Evolutionary conservation across 2,329 filamentous ascomycete species (phyloP).

Genomic region (Tolypocladium ovalisporum): DNA sequence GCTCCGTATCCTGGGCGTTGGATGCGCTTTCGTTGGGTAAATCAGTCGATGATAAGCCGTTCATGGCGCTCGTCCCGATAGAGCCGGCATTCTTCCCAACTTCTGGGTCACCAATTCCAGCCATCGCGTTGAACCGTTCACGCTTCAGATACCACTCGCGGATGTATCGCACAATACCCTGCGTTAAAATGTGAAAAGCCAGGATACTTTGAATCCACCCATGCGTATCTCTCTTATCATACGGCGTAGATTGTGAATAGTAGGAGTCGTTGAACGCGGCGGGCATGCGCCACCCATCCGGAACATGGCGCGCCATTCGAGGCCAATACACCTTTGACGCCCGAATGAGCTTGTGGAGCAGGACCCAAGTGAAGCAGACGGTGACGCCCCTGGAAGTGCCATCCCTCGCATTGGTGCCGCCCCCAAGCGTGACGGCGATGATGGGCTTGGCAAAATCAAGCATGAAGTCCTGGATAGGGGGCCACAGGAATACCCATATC

Average conservation of each 20-base stretch:
- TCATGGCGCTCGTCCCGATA: not conserved
- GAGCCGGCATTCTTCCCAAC: conserved; percentile 35
- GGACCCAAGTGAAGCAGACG: conserved; percentile 59
- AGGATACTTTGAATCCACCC: conserved; percentile 58
- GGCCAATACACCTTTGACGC: conserved; percentile 38
- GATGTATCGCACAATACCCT: conserved; percentile 61
- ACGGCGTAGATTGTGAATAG: conserved; percentile 27
- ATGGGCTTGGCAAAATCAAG: conserved; percentile 87
- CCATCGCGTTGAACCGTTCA: conserved; percentile 41
- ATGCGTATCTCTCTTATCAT: conserved; percentile 49
- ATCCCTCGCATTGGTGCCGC: conserved; percentile 59
- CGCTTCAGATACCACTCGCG: conserved; percentile 56
- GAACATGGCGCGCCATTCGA: conserved; percentile 32
- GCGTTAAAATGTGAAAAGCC: conserved; percentile 65
- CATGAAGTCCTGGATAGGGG: conserved; percentile 75
- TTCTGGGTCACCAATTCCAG: conserved; percentile 49
- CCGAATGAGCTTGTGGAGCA: conserved; percentile 40
- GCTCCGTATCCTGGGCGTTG: conserved; percentile 41
- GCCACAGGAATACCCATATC: conserved; percentile 81
- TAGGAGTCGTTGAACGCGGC: conserved; percentile 35
- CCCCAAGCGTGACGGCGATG: conserved; percentile 82
- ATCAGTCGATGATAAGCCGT: not conserved
- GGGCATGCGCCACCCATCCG: conserved; percentile 33
- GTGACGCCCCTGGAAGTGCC: conserved; percentile 62
- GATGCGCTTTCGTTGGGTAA: conserved; percentile 26